phyloP scores from a whole-genome alignment of 768 basidiomycete species.

The Trichaptum fuscoviolaceum region DNA sequence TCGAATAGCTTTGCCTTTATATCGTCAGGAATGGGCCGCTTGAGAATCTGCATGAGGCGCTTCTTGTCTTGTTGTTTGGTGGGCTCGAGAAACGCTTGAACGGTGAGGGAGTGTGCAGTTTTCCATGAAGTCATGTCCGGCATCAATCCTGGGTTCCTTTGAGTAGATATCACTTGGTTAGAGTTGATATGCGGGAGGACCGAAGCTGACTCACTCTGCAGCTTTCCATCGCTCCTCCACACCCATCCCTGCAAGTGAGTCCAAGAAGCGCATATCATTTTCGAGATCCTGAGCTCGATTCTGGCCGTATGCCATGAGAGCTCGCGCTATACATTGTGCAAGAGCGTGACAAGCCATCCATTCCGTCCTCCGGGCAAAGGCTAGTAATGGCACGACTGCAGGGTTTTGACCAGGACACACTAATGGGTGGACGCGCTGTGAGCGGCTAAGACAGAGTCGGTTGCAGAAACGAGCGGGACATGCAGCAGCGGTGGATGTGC shows the following conservation, averaged over 20 bases:
- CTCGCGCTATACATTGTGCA: slow-evolving; percentile 55
- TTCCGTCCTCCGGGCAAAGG: slow-evolving; percentile 50
- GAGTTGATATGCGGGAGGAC: not conserved
- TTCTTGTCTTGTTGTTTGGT: slow-evolving; percentile 44
- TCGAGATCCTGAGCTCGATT: slow-evolving; percentile 26
- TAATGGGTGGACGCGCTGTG: slow-evolving; percentile 58
- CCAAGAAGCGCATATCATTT: slow-evolving; percentile 51
- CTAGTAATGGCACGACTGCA: slow-evolving; percentile 52
- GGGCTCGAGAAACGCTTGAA: slow-evolving; percentile 62
- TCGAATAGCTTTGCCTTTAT: slow-evolving; percentile 60
- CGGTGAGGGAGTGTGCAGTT: slow-evolving; percentile 51
- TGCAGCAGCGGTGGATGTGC: slow-evolving; percentile 36
- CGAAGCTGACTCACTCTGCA: not conserved
- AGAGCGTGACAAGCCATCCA: slow-evolving; percentile 76
- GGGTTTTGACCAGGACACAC: slow-evolving; percentile 77
- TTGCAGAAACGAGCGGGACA: slow-evolving; percentile 77
- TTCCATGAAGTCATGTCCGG: slow-evolving; percentile 67
- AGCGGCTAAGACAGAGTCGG: slow-evolving; percentile 66
- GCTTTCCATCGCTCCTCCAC: slow-evolving; percentile 57
- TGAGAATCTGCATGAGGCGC: slow-evolving; percentile 52
- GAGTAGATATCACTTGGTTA: not conserved
- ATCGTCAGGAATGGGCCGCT: slow-evolving; percentile 39
- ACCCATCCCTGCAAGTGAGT: slow-evolving; percentile 64
- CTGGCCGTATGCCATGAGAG: slow-evolving; percentile 50
- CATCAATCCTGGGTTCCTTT: slow-evolving; percentile 35